Evolutionary conservation across 1,284 basidiomycete genomes (phyloP), one percentile per base, ranked within the genome.

Genomic region (Moesziomyces aphidis): DNA sequence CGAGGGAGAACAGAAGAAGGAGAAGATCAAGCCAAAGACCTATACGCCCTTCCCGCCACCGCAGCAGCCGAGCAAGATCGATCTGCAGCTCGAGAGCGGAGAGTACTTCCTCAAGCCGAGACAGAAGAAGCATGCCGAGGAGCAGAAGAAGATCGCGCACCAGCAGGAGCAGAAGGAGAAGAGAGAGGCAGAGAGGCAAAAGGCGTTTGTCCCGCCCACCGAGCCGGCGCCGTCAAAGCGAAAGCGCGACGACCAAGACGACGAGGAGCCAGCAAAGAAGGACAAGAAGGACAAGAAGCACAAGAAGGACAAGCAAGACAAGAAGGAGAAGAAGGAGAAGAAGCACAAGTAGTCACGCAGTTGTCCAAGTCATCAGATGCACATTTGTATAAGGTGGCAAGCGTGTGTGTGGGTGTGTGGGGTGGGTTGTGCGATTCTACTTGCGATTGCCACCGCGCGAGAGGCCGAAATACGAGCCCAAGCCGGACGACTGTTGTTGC

Each of bases 31-130:
- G 82, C 95, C 97, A 89, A 98, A 98, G 86, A 89, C 91, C n/a
- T 99, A 99, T 85, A 99, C 97, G 15, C 97, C 97, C 4, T 99
- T 99, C 90, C 97, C 97, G 34, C 97, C 97, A 26, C 88, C 95
- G 6, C 97, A 97, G 81, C 88, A 90, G 76, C 95, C 94, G 42
- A 91, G 94, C 81, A 99, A 99, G 91, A 88, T 98, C 83, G 96
- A 99, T 85, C 85, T 95, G 59, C 92, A 98, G 88, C 88, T 99
- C 76, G 95, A 97, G 84, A 93, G 92, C 5, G 96, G 96, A 31
- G 70, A 86, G 89, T 89, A 24, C 87, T 89, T 57, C 90, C 92
- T 78, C 86, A 88, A 26, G 88, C 88, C 71, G 87, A 88, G 84
- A 86, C 90, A 83, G 90, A 90, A 85, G 88, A 92, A 86, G 91